Percentiles rank a stretch among this genome's conserved stretches.
Evolutionary conservation across 768 basidiomycete species (phyloP).

Genomic region (Pisolithus tinctorius): DNA sequence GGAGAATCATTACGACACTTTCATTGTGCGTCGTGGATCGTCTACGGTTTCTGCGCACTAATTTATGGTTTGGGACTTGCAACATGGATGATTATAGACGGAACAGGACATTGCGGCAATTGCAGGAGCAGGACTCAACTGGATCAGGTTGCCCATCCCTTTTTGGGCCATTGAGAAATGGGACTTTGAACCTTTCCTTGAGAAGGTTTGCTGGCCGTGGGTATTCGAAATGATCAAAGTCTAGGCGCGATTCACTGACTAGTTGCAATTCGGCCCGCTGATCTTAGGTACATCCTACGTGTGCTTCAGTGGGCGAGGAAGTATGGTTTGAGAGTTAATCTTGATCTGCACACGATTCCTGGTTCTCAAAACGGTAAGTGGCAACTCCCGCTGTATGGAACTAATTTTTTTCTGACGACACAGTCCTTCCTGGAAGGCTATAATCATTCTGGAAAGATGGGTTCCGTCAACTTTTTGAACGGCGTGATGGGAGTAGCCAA

Average conservation of each 20-base stretch:
- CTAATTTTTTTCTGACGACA: constrained; percentile 2
- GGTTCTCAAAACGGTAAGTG: constrained; percentile 67
- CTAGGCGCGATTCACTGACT: neutral
- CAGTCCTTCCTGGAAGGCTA: constrained; percentile 29
- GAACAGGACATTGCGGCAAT: constrained; percentile 88
- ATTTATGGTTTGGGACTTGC: neutral
- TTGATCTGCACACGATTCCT: constrained; percentile 76
- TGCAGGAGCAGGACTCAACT: constrained; percentile 83
- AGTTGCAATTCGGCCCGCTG: neutral
- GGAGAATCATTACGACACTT: constrained; percentile 74
- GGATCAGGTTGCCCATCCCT: constrained; percentile 71
- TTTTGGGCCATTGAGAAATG: constrained; percentile 84
- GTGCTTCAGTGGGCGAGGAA: constrained; percentile 81
- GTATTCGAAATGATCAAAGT: constrained; percentile 13
- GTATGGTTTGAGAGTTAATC: constrained; percentile 78
- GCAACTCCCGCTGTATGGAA: neutral
- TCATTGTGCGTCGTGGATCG: constrained; percentile 50
- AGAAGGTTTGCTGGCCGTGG: constrained; percentile 67
- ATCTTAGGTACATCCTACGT: constrained; percentile 59
- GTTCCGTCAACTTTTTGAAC: constrained; percentile 54
- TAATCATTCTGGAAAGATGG: constrained; percentile 57
- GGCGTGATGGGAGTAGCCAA: constrained; percentile 85
- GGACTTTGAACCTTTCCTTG: constrained; percentile 70
- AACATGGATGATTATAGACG: constrained; percentile 41
- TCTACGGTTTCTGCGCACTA: neutral